Base-by-base conservation (phyloP, 805 yeast species). In the Yarrowia sp. region DNA sequence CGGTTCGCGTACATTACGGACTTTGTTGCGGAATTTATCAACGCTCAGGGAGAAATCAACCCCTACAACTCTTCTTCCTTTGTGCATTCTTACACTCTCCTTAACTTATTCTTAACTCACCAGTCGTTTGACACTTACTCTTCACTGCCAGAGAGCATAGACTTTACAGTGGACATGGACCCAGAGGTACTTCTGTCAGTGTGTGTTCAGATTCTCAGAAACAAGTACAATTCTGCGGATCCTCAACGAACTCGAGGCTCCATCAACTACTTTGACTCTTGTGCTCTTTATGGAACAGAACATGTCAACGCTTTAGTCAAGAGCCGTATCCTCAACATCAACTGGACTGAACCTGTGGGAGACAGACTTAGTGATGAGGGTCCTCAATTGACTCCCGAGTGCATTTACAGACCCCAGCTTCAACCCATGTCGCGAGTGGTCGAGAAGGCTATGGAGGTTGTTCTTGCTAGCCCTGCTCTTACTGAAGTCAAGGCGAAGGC, bases 11-110 rank as follows among this genome's bases (percentile, higher is more conserved):
- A 70, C 52, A 69, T 70, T 55, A 19, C 70, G 1, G 70, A 70
- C 30, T 70, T 55, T 55, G 60, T 70, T 24, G 47, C 70, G n/a
- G 71, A 70, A 42, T 70, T 70, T 43, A 70, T 70, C 44, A 70
- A 70, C 15, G 52, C 69, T 9, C 58, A 70, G 19, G 72, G 72
- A 10, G 50, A 69, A 14, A 42, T 69, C 33, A 43, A 68, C n/a
- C 71, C 70, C 8, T 38, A 53, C 42, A 60, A 58, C 43, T 55
- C 61, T 6, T 61, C 65, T 14, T 40, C 55, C 2, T 69, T 64
- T 58, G 67, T 56, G 13, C 68, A 58, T 20, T 47, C 58, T 1
- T 69, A 64, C 49, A 56, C 69, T 9, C 56, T 68, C 2, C 46
- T 61, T 8, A 61, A 61, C 30, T 42, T 68, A 9, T 68, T 67